These are phyloP conservation scores for Salvia splendens DNA, from an alignment of 257 asterid species.

Conservation along the genomic window DNA sequence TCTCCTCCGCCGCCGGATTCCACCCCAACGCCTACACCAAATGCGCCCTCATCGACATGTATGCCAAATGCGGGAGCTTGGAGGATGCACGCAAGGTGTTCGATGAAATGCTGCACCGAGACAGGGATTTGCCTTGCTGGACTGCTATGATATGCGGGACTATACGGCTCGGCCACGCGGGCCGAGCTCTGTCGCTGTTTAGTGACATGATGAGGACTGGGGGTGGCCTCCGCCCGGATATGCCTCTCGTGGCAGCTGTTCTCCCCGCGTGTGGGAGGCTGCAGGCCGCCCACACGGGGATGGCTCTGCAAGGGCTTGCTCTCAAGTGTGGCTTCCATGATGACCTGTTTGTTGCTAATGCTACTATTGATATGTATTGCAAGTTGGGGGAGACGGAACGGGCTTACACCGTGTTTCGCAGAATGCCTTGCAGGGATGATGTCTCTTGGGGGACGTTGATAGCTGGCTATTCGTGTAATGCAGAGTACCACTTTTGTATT, in stretches of 20 bases:
- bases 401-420: constrained; percentile 30
- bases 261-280: constrained; percentile 41
- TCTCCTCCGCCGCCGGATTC: constrained; percentile 23
- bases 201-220: constrained; percentile 31
- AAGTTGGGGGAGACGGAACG: constrained; percentile 38
- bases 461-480: constrained; percentile 44
- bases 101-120: constrained; percentile 39
- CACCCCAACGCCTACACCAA: constrained; percentile 40
- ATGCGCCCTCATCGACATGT: constrained; percentile 46
- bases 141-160: constrained; percentile 42
- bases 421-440: constrained; percentile 39
- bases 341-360: constrained; percentile 43
- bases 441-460: constrained; percentile 45
- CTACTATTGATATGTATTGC: constrained; percentile 45
- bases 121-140: constrained; percentile 43
- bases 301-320: constrained; percentile 40
- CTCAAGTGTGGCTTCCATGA: constrained; percentile 35
- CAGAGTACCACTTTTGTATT: constrained; percentile 28
- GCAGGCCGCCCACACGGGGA: constrained; percentile 32
- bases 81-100: constrained; percentile 39
- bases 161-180: constrained; percentile 34
- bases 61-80: constrained; percentile 44
- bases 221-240: constrained; percentile 34
- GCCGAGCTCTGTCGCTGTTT: constrained; percentile 34
- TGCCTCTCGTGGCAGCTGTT: constrained; percentile 38